Conservation (phyloP, 1,284 basidiomycete genomes). For the Entoloma clypeatum region DNA sequence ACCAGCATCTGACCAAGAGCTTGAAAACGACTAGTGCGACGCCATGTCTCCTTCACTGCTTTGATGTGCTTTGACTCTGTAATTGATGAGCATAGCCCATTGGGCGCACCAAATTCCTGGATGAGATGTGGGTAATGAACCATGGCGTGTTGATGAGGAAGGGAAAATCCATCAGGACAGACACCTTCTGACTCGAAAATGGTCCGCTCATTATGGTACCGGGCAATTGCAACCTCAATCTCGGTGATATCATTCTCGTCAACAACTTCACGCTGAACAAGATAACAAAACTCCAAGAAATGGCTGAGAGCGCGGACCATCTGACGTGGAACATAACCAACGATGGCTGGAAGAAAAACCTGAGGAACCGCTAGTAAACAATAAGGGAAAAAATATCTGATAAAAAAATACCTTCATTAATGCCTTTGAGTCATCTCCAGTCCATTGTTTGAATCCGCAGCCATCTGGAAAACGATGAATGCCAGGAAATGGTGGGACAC, state of each 20-base stretch:
- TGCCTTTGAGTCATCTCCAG: slow-evolving; percentile 23
- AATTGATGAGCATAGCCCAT: too few relatives aligned
- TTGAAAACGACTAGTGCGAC: too few relatives aligned
- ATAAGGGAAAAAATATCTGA: neutral
- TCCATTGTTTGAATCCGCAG: slow-evolving; percentile 27
- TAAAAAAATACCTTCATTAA: slow-evolving; percentile 21
- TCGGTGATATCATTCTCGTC: slow-evolving; percentile 18
- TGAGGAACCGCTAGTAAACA: slow-evolving; percentile 3
- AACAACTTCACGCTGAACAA: slow-evolving; percentile 23
- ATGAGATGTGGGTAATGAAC: slow-evolving; percentile 20
- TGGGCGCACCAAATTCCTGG: too few relatives aligned
- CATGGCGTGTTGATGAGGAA: slow-evolving; percentile 32
- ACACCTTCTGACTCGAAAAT: slow-evolving; percentile 28
- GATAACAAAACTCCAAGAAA: slow-evolving; percentile 32
- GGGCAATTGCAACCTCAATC: slow-evolving; percentile 22
- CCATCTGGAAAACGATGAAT: slow-evolving; percentile 26
- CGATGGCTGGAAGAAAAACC: slow-evolving; percentile 25
- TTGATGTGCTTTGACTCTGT: too few relatives aligned
- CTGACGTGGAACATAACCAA: slow-evolving; percentile 18
- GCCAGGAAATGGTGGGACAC: slow-evolving; percentile 24
- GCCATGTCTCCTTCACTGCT: too few relatives aligned
- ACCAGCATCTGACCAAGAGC: too few relatives aligned
- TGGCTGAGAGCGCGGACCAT: slow-evolving; percentile 21
- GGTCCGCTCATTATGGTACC: slow-evolving; percentile 25
- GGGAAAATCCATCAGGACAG: slow-evolving; percentile 21